Evolutionary conservation across 148 eudicot genomes (phyloP).

Genomic region (Bassia scoparia): DNA sequence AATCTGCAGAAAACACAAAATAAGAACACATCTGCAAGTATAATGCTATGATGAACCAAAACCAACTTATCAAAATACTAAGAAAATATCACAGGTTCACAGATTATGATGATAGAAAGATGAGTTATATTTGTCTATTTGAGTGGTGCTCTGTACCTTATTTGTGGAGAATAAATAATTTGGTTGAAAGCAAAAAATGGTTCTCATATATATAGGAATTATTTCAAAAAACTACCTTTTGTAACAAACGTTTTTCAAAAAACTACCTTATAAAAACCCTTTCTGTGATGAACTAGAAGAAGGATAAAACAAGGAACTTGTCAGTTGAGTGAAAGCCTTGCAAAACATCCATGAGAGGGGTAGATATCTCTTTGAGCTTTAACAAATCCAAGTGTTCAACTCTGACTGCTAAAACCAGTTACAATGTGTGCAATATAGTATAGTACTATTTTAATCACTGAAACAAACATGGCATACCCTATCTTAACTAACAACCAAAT

Average conservation of each 20-base stretch:
- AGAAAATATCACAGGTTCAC: not conserved
- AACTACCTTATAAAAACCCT: no score
- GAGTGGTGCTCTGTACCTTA: no score
- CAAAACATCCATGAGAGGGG: not conserved
- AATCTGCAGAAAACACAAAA: conserved; percentile 47
- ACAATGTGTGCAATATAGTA: no score
- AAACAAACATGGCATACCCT: not conserved
- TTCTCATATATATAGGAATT: no score
- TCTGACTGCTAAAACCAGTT: not conserved
- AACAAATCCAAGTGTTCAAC: not conserved
- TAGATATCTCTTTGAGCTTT: not conserved
- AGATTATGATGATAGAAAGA: no score
- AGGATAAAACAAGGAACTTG: not conserved
- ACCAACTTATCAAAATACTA: not conserved
- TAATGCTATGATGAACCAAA: not conserved
- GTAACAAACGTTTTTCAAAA: no score
- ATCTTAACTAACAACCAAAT: not conserved
- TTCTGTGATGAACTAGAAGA: not conserved
- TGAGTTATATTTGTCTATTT: no score
- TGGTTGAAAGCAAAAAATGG: no score
- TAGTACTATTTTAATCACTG: not conserved
- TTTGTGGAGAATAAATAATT: no score
- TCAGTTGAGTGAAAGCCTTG: no score
- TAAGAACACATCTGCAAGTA: not conserved
- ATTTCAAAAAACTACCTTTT: no score